A percentile compares a stretch with the other conserved stretches of the same genome.
Conservation (phyloP, 352 stramenopile species). For the Globisporangium abappressorium region DNA sequence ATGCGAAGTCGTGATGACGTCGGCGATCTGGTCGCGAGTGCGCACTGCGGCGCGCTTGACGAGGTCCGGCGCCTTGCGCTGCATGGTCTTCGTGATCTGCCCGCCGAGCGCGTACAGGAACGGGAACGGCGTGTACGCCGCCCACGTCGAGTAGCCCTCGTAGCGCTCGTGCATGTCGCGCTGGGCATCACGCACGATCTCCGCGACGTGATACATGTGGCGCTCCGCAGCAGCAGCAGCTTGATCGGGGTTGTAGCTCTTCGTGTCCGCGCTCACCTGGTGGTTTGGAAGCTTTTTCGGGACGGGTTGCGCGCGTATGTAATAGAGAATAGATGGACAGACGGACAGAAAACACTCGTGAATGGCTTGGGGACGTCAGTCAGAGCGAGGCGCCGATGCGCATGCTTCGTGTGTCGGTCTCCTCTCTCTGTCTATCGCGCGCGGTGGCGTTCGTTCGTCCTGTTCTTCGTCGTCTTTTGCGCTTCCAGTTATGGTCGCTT, state of each 20-base stretch:
- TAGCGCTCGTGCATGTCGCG: slow-evolving; percentile 77
- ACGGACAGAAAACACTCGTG: background rate
- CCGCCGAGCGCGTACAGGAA: slow-evolving; percentile 64
- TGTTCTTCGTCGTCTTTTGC: slow-evolving; percentile 3
- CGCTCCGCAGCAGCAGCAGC: background rate
- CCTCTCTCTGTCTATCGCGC: background rate
- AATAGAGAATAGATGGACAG: slow-evolving; percentile 4
- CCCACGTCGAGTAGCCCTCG: slow-evolving; percentile 42
- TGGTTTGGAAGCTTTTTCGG: slow-evolving; percentile 10
- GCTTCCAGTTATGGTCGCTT: background rate
- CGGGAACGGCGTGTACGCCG: slow-evolving; percentile 73
- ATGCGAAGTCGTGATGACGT: slow-evolving; percentile 50
- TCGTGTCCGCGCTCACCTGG: background rate
- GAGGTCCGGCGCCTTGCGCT: slow-evolving; percentile 72
- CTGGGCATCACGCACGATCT: slow-evolving; percentile 79
- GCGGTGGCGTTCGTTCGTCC: background rate
- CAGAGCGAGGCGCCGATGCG: slow-evolving; percentile 2
- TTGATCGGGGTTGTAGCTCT: slow-evolving; percentile 4
- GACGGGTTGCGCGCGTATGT: background rate
- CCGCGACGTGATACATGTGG: slow-evolving; percentile 77
- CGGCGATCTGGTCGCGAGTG: slow-evolving; percentile 63
- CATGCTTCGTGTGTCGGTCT: slow-evolving; percentile 8
- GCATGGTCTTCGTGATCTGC: slow-evolving; percentile 73
- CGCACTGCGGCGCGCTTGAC: slow-evolving; percentile 65
- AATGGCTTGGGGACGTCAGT: background rate